A percentile compares a stretch with the other conserved stretches of the same genome.
These are phyloP conservation scores for Lophium mytilinum DNA, from an alignment of 495 filamentous ascomycete genomes.

Conservation along the genomic window DNA sequence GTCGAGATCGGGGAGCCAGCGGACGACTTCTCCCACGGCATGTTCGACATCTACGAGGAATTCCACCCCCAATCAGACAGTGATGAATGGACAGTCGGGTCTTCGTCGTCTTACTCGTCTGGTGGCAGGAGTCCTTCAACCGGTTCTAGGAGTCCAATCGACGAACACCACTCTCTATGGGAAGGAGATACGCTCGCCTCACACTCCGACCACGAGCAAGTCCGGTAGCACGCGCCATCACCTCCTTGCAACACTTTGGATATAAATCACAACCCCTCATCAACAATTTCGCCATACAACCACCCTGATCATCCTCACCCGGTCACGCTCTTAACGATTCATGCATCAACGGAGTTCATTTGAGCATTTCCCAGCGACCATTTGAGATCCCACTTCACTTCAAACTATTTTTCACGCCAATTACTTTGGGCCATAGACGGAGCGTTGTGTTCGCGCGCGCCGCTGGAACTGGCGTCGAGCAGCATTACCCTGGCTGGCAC, in stretches of 20 bases:
- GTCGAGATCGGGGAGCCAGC: slow-evolving; percentile 64
- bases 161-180: slow-evolving; percentile 54
- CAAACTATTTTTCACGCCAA: neutral
- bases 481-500: no score
- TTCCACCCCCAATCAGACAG: slow-evolving; percentile 46
- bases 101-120: slow-evolving; percentile 50
- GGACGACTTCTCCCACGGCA: slow-evolving; percentile 48
- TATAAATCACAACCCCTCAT: neutral
- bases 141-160: slow-evolving; percentile 48
- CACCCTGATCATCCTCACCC: neutral
- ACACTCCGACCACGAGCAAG: slow-evolving; percentile 36
- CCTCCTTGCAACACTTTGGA: neutral
- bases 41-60: slow-evolving; percentile 47
- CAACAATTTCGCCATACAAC: neutral
- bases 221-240: slow-evolving; percentile 1
- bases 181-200: slow-evolving; percentile 51
- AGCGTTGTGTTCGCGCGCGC: no score
- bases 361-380: slow-evolving; percentile 3
- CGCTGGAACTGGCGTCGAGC: no score
- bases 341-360: slow-evolving; percentile 6
- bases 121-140: slow-evolving; percentile 22
- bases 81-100: slow-evolving; percentile 68
- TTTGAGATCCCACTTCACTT: neutral
- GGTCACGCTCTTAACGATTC: slow-evolving; percentile 1
- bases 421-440: no score